Evolutionary conservation across 2,329 filamentous ascomycete genomes (phyloP).

Genomic region (Lasiodiplodia gonubiensis): DNA sequence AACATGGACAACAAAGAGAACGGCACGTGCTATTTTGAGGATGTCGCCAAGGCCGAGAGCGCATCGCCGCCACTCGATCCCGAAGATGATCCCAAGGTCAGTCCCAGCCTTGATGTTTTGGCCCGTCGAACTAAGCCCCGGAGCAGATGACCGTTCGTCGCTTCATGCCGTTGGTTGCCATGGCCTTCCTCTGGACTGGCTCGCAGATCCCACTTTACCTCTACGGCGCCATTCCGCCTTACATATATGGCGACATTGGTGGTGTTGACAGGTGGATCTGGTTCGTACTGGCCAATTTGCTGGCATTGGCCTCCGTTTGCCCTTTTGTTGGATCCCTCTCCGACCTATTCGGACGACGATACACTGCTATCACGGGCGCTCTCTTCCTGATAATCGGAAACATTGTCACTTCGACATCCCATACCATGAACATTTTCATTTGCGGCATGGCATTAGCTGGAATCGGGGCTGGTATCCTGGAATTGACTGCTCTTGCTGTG

Average conservation of each 20-base stretch:
- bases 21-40: background rate
- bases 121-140: background rate
- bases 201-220: conserved; percentile 61
- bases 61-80: background rate
- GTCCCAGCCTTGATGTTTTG: background rate
- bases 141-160: conserved; percentile 23
- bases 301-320: conserved; percentile 45
- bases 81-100: conserved; percentile 11
- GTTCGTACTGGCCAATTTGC: conserved; percentile 53
- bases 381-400: conserved; percentile 33
- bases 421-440: conserved; percentile 43
- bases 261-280: conserved; percentile 61
- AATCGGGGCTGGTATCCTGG: conserved; percentile 43
- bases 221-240: conserved; percentile 42
- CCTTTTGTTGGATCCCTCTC: conserved; percentile 45
- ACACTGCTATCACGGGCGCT: conserved; percentile 43
- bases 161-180: conserved; percentile 58
- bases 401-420: conserved; percentile 34
- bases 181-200: conserved; percentile 64
- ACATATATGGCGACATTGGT: conserved; percentile 63
- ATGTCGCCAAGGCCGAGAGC: background rate
- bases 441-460: conserved; percentile 44
- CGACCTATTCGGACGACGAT: conserved; percentile 44
- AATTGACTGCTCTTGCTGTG: conserved; percentile 43
- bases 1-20: conserved; percentile 6